Percentiles rank a stretch among this genome's conserved stretches.
Evolutionary conservation across 495 filamentous ascomycete species (phyloP).

Genomic region (Durotheca rogersii): DNA sequence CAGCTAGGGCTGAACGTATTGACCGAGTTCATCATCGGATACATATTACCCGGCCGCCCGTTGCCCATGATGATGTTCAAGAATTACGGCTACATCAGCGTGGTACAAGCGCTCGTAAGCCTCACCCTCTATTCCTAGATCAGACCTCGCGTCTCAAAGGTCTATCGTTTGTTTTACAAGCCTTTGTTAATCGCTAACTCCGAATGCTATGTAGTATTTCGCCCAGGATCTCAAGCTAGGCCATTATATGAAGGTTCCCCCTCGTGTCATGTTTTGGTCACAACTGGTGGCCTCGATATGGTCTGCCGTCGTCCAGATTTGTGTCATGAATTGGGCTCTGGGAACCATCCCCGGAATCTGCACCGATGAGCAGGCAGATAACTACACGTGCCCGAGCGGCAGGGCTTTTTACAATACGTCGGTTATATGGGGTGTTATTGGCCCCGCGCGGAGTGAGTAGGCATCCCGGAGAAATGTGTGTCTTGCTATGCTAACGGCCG

Average conservation of each 20-base stretch:
- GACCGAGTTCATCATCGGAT: constrained; percentile 70
- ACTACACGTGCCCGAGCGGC: constrained; percentile 65
- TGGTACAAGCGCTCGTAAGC: constrained; percentile 52
- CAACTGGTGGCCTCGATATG: constrained; percentile 65
- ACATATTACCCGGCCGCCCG: constrained; percentile 65
- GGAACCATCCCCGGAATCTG: constrained; percentile 61
- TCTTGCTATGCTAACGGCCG: neutral
- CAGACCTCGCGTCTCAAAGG: neutral
- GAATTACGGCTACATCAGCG: constrained; percentile 68
- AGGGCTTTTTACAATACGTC: constrained; percentile 65
- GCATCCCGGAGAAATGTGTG: neutral
- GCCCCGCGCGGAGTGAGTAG: constrained; percentile 46
- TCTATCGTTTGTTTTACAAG: neutral
- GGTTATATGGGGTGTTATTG: constrained; percentile 54
- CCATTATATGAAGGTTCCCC: constrained; percentile 73
- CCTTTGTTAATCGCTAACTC: constrained; percentile 2
- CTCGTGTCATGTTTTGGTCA: constrained; percentile 63
- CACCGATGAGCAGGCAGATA: constrained; percentile 53
- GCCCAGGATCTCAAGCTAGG: constrained; percentile 57
- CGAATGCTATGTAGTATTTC: constrained; percentile 32
- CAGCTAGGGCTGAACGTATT: constrained; percentile 67
- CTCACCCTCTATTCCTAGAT: constrained; percentile 16
- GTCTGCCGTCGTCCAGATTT: constrained; percentile 65
- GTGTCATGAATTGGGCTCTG: constrained; percentile 67
- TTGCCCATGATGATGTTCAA: constrained; percentile 75